Evolutionary conservation across 2,329 filamentous ascomycete species (phyloP), one percentile per base, ranked within the genome.

Genomic region (Colletotrichum sp.): DNA sequence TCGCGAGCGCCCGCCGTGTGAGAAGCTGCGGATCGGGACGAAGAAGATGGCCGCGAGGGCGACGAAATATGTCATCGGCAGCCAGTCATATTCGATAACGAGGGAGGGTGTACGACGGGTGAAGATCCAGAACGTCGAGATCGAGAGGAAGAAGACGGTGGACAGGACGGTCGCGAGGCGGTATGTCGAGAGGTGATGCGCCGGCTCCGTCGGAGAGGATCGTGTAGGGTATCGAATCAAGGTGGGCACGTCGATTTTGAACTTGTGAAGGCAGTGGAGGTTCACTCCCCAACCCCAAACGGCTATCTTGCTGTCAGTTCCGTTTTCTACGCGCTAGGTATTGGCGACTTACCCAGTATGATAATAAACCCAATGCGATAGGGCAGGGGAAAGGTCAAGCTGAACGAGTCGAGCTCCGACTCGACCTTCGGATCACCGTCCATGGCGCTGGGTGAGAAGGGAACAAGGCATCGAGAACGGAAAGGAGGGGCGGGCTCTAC

Each of bases 251-350:
- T 98, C 95, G 87, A 99, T 98, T 83, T 94, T 94, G 81, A 93
- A 89, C 75, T 92, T 86, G 81, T 93, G 90, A 76, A 99, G 92
- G 86, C 95, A 96, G 83, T 98, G 96, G 55, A 99, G 92, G 87
- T 98, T 99, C 80, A 94, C 86, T 79, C 94, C 96, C 96, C 96
- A 99, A 83, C 95, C 96, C 96, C 96, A 99, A 81, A 98, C 93
- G 80, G 95, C 96, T 98, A 79, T 78, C 75, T 36, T 49, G 67
- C 10, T 9, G 62, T 79, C 32, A 77, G 73, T 26, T 16, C 15
- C 28, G 75, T 36, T 39, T 26, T 69, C 3, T 44, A 77, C 74
- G 18, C 6, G 5, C 15, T 6, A 30, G 57, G 59, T 36, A 8
- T 24, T 4, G 9, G 32, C 71, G 36, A 81, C 90, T 78, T 89